Percentiles rank a stretch among this genome's conserved stretches.
Evolutionary conservation across 2,329 filamentous ascomycete species (phyloP).

Genomic region (Diaporthe vaccinii): DNA sequence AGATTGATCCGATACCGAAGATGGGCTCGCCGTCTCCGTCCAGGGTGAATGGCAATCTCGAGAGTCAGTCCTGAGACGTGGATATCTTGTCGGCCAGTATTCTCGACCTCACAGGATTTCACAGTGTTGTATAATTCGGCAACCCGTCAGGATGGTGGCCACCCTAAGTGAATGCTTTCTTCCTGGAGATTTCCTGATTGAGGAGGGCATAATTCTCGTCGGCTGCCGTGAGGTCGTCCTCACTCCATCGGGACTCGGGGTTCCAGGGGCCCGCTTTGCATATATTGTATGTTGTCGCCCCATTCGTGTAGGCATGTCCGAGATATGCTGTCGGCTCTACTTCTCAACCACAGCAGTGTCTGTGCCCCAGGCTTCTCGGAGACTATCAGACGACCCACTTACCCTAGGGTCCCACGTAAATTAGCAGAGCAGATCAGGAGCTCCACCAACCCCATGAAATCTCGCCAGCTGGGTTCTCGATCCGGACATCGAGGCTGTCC

Average conservation of each 20-base stretch:
- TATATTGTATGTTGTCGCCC: conserved; percentile 14
- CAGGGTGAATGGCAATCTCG: not conserved
- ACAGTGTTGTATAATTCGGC: not conserved
- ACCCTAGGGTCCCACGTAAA: conserved; percentile 23
- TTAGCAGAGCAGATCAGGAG: conserved; percentile 21
- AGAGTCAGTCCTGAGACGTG: conserved; percentile 5
- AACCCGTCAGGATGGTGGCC: not conserved
- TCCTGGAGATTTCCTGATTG: not conserved
- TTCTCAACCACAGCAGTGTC: not conserved
- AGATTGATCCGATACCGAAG: not conserved
- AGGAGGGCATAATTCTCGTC: conserved; percentile 15
- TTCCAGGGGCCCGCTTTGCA: conserved; percentile 2
- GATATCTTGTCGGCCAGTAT: not conserved
- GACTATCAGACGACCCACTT: conserved; percentile 19
- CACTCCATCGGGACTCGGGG: not conserved
- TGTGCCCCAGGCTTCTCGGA: conserved; percentile 17
- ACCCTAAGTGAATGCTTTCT: not conserved
- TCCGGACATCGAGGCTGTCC: not conserved
- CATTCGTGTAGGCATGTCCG: not conserved
- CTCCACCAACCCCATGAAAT: conserved; percentile 23
- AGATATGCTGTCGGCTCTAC: not conserved
- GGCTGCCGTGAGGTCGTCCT: not conserved
- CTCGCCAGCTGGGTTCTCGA: conserved; percentile 18
- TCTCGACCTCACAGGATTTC: not conserved
- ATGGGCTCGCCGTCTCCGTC: not conserved